A percentile compares a stretch with the other conserved stretches of the same genome.
phyloP scores from a whole-genome alignment of 257 asterid genomes.

The Solanum etuberosum region DNA sequence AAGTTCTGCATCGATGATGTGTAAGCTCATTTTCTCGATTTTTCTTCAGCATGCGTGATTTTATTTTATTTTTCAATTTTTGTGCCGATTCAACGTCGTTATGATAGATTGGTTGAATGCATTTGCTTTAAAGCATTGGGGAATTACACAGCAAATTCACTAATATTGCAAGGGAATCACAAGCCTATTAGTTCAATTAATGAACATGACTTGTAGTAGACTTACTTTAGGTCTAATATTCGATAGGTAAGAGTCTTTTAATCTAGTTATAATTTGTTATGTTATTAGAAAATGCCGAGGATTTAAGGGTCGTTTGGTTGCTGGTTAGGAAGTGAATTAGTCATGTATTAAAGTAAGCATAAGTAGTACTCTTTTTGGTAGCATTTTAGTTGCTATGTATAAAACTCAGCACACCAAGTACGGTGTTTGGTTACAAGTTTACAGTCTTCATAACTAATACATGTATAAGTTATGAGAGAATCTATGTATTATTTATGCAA shows the following conservation, averaged over 20 bases:
- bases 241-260: neutral
- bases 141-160: neutral
- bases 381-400: neutral
- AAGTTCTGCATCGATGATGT: constrained; percentile 59
- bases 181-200: neutral
- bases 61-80: neutral
- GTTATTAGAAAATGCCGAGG: neutral
- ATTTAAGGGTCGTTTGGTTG: neutral
- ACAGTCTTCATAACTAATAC: neutral
- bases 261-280: neutral
- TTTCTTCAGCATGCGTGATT: neutral
- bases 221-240: neutral
- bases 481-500: neutral
- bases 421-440: neutral
- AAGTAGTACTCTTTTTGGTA: neutral
- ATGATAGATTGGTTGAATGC: neutral
- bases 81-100: neutral
- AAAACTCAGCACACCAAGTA: neutral
- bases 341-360: neutral
- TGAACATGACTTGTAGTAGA: neutral
- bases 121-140: neutral
- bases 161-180: neutral
- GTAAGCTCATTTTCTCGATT: constrained; percentile 21
- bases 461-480: neutral
- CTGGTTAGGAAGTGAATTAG: neutral